Evolutionary conservation across 1,139 yeast species (phyloP).

Genomic region (Nakaseomyces kungkrabaensis): DNA sequence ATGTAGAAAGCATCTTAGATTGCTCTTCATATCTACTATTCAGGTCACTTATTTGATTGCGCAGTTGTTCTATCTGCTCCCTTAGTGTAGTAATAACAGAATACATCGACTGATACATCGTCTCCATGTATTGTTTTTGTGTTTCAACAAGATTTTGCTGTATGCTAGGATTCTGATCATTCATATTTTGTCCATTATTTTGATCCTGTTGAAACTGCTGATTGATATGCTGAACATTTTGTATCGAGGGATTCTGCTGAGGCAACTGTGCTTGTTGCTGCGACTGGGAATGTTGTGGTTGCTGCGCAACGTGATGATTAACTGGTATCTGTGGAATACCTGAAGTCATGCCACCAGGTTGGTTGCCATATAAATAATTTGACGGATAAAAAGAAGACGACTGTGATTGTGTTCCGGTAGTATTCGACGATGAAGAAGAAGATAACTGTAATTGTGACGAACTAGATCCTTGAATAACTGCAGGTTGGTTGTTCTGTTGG

Average conservation of each 20-base stretch:
- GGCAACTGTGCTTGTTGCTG: background rate
- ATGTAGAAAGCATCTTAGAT: slow-evolving; percentile 4
- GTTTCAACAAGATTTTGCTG: background rate
- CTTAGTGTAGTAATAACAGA: slow-evolving; percentile 11
- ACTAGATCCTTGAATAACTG: background rate
- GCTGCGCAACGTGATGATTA: background rate
- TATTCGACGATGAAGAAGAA: background rate
- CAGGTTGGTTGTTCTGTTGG: background rate
- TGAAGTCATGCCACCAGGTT: background rate
- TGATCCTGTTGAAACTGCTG: background rate
- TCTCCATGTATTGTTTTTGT: slow-evolving; percentile 7
- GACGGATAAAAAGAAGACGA: slow-evolving; percentile 1
- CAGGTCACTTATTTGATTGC: slow-evolving; percentile 9
- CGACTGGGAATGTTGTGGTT: background rate
- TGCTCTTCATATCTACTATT: slow-evolving; percentile 9
- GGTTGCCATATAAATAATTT: background rate
- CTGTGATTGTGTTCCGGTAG: background rate
- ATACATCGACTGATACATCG: slow-evolving; percentile 10
- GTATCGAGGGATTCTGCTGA: background rate
- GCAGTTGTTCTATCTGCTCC: slow-evolving; percentile 12
- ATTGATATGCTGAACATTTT: background rate
- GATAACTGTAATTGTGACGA: background rate
- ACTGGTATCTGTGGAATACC: background rate
- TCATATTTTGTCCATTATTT: background rate
- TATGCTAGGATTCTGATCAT: background rate